phyloP scores from a whole-genome alignment of 1,139 yeast genomes.

The Debaryomyces nepalensis region DNA sequence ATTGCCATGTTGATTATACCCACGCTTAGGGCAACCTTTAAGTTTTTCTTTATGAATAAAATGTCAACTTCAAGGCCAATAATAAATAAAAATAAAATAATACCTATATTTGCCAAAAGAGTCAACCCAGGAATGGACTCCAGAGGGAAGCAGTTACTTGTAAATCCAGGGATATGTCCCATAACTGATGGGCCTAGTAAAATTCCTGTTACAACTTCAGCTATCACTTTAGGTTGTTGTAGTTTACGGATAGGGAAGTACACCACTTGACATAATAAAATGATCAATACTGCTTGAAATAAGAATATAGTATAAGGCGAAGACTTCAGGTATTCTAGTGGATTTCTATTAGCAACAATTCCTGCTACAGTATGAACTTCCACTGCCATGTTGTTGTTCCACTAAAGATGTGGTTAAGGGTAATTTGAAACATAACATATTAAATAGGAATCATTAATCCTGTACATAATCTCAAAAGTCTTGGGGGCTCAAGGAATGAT shows the following conservation, averaged over 20 bases:
- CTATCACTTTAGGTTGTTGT: conserved; percentile 77
- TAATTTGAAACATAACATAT: no score
- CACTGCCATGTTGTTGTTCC: no score
- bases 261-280: conserved; percentile 55
- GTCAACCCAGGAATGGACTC: conserved; percentile 66
- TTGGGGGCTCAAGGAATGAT: no score
- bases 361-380: conserved; percentile 53
- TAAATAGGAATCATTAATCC: no score
- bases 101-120: conserved; percentile 71
- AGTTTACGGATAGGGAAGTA: conserved; percentile 62
- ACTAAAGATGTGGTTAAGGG: no score
- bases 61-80: conserved; percentile 80
- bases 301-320: conserved; percentile 65
- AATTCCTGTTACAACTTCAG: conserved; percentile 78
- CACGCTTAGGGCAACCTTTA: conserved; percentile 64
- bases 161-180: conserved; percentile 72
- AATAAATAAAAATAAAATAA: conserved; percentile 71
- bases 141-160: conserved; percentile 63
- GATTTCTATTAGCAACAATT: conserved; percentile 72
- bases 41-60: conserved; percentile 60
- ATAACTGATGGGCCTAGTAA: conserved; percentile 70
- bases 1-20: conserved; percentile 73
- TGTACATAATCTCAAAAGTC: no score
- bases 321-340: conserved; percentile 58
- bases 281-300: conserved; percentile 62